Base-by-base conservation (phyloP, 768 basidiomycete genomes). In the Udeniomyces megalosporus region DNA sequence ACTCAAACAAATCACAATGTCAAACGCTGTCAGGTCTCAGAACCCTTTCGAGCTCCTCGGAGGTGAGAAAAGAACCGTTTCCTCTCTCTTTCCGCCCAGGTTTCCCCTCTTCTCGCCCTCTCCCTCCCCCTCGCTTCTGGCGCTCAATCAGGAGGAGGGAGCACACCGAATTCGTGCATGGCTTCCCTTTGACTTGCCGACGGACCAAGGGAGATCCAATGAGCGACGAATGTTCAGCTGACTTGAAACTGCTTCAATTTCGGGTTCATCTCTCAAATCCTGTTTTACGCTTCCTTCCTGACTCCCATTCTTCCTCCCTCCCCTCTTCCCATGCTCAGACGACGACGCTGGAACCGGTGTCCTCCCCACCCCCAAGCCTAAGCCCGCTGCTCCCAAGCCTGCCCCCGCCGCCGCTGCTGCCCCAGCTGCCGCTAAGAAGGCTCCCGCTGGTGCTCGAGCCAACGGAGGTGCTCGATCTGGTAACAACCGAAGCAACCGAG, bases 1-100 rank as follows among this genome's bases (percentile, higher is more conserved):
- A 8, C 38, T 53, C 28, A 53, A 29, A 53, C 51, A n/a, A 22
- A 17, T 45, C 22, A 56, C n/a, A 42, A 62, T 62, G 61, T 62
- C 61, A 35, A 57, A 49, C 61, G 26, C 34, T 26, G 61, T 62
- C 61, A 32, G 61, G 34, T 64, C 63, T 22, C 31, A 20, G n/a
- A 64, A 64, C 63, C 63, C 46, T 20, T 64, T 64, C 57, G 63
- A 64, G 29, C 58, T 64, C 52, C 63, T 64, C 57, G 57, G 57
- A 42, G 63, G 63, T 64, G 2, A 34, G 63, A 58, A 14, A 3
- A 4, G 20, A 2, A 11, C 26, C n/a, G 15, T 15, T 31, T 46
- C 47, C n/a, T n/a, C 34, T 24, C 26, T 26, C 35, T 31, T 15
- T 60, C 10, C 38, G 38, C 38, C 17, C 29, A 8, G 55, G 29